Percentiles rank a stretch among this genome's conserved stretches.
These are phyloP conservation scores for Diversispora eburnea DNA, from an alignment of 192 early-diverging fungal genomes.

Conservation along the genomic window DNA sequence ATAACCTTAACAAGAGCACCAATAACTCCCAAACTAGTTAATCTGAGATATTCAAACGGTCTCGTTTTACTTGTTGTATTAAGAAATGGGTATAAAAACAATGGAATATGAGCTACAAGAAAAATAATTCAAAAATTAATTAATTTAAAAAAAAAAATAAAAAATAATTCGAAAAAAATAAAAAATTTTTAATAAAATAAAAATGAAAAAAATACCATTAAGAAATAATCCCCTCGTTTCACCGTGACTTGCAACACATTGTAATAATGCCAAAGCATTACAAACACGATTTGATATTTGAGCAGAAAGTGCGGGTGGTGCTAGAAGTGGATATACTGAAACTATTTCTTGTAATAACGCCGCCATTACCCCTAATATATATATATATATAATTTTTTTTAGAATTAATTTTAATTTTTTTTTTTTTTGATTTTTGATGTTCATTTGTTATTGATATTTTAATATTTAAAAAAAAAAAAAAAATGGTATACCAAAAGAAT, in stretches of 20 bases:
- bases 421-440: background rate
- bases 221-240: constrained; percentile 84
- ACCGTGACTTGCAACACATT: constrained; percentile 92
- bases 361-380: constrained; percentile 76
- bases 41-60: constrained; percentile 92
- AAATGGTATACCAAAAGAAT: constrained; percentile 73
- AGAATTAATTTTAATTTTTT: too few species aligned
- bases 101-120: constrained; percentile 83
- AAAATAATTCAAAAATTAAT: constrained; percentile 1
- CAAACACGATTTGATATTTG: constrained; percentile 93
- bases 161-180: background rate
- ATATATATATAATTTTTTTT: too few species aligned
- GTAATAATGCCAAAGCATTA: constrained; percentile 91
- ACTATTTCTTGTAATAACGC: constrained; percentile 95
- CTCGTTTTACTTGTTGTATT: constrained; percentile 94
- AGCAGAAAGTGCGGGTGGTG: constrained; percentile 81
- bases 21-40: constrained; percentile 93
- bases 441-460: background rate
- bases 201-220: constrained; percentile 52
- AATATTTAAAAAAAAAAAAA: background rate
- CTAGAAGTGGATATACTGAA: constrained; percentile 87
- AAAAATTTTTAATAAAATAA: background rate
- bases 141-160: background rate
- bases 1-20: constrained; percentile 93
- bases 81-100: constrained; percentile 97